Evolutionary conservation across 495 filamentous ascomycete species (phyloP).

Genomic region (Aspergillus kassunensis): DNA sequence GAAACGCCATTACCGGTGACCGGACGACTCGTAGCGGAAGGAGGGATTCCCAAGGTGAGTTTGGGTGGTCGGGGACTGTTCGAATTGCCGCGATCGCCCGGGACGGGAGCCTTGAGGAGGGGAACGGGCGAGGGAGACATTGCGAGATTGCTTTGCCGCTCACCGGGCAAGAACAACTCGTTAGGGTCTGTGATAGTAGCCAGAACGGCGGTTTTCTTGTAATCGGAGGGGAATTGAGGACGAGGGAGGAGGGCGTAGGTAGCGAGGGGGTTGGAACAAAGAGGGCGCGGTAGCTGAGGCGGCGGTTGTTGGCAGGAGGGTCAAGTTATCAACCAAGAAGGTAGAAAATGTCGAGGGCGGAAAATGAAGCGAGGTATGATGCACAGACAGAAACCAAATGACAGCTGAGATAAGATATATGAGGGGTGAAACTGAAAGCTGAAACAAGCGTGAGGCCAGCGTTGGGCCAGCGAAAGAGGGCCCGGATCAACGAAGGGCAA

Average conservation of each 20-base stretch:
- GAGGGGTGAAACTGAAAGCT: not conserved
- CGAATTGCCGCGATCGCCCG: slow-evolving; percentile 61
- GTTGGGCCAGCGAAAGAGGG: not conserved
- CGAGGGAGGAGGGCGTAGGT: slow-evolving; percentile 12
- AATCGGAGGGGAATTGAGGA: not conserved
- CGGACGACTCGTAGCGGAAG: slow-evolving; percentile 74
- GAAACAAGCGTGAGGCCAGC: not conserved
- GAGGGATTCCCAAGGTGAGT: slow-evolving; percentile 82
- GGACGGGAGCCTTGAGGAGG: slow-evolving; percentile 78
- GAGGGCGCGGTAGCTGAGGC: slow-evolving; percentile 18
- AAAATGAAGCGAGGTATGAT: not conserved
- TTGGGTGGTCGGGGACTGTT: slow-evolving; percentile 62
- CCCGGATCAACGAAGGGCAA: not conserved
- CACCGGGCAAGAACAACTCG: slow-evolving; percentile 47
- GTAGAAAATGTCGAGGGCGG: slow-evolving; percentile 4
- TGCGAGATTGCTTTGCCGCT: slow-evolving; percentile 50
- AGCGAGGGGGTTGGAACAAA: slow-evolving; percentile 15
- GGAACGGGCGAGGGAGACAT: slow-evolving; percentile 73
- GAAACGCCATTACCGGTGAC: slow-evolving; percentile 39
- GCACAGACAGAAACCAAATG: not conserved
- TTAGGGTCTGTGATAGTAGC: slow-evolving; percentile 44
- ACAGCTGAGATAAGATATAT: slow-evolving; percentile 1
- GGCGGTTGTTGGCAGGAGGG: slow-evolving; percentile 16
- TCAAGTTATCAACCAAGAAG: no score
- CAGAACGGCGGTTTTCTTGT: slow-evolving; percentile 32